A percentile compares a stretch with the other conserved stretches of the same genome.
Evolutionary conservation across 768 basidiomycete species (phyloP).

Genomic region (Suillus paluster): DNA sequence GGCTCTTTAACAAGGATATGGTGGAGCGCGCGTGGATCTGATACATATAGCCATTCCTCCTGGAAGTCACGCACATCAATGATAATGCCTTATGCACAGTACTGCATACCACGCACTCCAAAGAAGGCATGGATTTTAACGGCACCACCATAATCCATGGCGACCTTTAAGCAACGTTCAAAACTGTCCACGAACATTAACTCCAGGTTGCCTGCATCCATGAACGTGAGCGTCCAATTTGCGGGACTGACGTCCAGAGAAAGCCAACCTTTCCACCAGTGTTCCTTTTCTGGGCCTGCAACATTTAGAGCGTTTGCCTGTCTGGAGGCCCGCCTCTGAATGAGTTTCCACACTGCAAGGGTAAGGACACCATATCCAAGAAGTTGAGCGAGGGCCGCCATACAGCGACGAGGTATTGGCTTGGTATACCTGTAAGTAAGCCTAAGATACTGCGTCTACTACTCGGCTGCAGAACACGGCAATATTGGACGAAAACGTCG

Average conservation of each 20-base stretch:
- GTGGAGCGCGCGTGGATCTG: conserved; percentile 31
- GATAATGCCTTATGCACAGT: conserved; percentile 25
- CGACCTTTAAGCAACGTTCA: conserved; percentile 14
- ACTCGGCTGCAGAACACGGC: too few relatives aligned
- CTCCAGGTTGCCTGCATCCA: neutral
- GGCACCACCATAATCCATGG: conserved; percentile 25
- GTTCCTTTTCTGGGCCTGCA: neutral
- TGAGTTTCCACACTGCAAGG: neutral
- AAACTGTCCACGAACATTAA: neutral
- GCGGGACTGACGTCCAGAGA: neutral
- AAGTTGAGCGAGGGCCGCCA: neutral
- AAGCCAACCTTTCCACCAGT: neutral
- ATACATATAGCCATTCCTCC: conserved; percentile 14
- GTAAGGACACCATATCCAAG: neutral
- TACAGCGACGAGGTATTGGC: too few relatives aligned
- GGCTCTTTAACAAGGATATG: conserved; percentile 32
- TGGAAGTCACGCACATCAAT: conserved; percentile 11
- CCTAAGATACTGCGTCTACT: too few relatives aligned
- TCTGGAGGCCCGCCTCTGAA: neutral
- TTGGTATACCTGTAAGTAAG: too few relatives aligned
- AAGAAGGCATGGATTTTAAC: conserved; percentile 28
- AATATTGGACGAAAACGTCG: too few relatives aligned
- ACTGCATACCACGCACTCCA: conserved; percentile 19
- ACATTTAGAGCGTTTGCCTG: neutral
- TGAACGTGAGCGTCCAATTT: neutral